Conservation (phyloP, 2,329 filamentous ascomycete genomes). For the Aureobasidium sp. region DNA sequence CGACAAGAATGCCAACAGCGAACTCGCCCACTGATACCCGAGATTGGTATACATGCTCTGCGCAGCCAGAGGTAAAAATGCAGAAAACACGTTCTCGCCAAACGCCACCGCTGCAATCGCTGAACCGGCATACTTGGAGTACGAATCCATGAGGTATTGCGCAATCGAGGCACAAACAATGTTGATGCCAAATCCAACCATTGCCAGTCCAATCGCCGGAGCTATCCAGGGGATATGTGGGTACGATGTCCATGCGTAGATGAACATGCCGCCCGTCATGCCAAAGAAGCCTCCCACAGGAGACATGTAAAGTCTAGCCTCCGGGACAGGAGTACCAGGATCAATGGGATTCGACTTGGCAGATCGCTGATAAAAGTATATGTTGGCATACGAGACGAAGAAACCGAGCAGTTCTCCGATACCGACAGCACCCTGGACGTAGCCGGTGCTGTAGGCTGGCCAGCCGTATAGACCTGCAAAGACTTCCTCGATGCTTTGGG, state of each 20-base stretch:
- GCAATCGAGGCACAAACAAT: constrained; percentile 40
- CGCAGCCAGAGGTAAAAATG: constrained; percentile 42
- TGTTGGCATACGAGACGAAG: constrained; percentile 19
- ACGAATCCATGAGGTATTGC: constrained; percentile 46
- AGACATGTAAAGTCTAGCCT: constrained; percentile 40
- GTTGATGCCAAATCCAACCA: constrained; percentile 46
- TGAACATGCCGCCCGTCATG: constrained; percentile 44
- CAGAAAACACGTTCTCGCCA: constrained; percentile 44
- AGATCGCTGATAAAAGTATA: constrained; percentile 35
- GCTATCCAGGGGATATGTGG: constrained; percentile 40
- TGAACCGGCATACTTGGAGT: constrained; percentile 43
- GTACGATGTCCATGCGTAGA: constrained; percentile 45
- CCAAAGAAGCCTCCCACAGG: constrained; percentile 40
- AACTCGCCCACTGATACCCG: constrained; percentile 45
- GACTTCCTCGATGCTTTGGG: constrained; percentile 41
- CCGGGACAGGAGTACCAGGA: constrained; percentile 35
- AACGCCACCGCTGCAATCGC: constrained; percentile 44
- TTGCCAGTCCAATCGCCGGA: constrained; percentile 40
- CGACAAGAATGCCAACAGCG: constrained; percentile 39
- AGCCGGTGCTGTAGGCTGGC: constrained; percentile 37
- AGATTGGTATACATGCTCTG: constrained; percentile 42
- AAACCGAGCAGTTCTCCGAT: constrained; percentile 40
- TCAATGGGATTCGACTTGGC: constrained; percentile 31
- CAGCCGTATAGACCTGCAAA: constrained; percentile 36
- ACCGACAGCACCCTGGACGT: constrained; percentile 40